Evolutionary conservation across 2,329 filamentous ascomycete genomes (phyloP).

Genomic region (Penicillium olsonii): DNA sequence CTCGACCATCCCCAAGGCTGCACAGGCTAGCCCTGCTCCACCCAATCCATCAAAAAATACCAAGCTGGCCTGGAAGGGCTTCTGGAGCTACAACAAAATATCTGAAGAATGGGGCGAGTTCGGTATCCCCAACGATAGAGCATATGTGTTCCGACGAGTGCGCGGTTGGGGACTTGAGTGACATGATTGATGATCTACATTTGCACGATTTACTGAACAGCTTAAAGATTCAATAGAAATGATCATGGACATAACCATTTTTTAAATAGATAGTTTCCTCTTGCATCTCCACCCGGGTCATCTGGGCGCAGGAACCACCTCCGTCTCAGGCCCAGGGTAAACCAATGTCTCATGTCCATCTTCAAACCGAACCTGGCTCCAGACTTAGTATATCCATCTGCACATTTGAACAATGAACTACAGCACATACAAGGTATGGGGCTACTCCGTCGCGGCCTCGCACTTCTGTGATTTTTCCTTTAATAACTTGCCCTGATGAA

Average conservation of each 20-base stretch:
- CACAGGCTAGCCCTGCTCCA: conserved; percentile 38
- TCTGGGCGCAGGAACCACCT: neutral
- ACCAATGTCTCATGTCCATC: neutral
- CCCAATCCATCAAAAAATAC: conserved; percentile 68
- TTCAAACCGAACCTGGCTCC: neutral
- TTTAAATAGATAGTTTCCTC: too few relatives aligned
- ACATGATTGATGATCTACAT: conserved; percentile 20
- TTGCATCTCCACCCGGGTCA: too few relatives aligned
- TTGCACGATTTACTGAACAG: neutral
- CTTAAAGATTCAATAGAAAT: neutral
- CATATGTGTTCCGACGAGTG: conserved; percentile 64
- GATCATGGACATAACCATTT: neutral
- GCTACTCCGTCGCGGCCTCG: neutral
- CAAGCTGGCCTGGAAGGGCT: conserved; percentile 84
- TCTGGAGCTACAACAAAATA: conserved; percentile 85
- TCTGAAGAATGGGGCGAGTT: conserved; percentile 93
- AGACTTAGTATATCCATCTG: neutral
- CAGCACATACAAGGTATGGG: neutral
- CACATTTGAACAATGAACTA: neutral
- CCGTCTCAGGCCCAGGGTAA: neutral
- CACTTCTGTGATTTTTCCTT: neutral
- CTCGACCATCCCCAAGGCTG: conserved; percentile 55
- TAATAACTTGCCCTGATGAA: neutral
- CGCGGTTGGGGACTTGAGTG: conserved; percentile 56
- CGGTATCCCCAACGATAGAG: conserved; percentile 60